These are phyloP conservation scores for Candida verbasci DNA, from an alignment of 805 yeast species.

Conservation along the genomic window DNA sequence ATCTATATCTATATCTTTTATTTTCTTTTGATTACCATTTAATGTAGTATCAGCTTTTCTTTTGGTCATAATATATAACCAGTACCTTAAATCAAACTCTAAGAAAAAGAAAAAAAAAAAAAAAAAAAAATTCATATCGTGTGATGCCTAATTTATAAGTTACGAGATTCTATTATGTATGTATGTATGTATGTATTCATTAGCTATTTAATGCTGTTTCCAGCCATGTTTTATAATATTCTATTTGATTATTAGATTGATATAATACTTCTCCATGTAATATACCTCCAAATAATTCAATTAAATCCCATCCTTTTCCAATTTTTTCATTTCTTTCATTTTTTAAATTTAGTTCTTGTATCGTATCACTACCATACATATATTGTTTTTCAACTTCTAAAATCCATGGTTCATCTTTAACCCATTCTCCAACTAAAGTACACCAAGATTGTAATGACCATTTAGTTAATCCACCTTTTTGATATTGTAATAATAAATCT, in stretches of 20 bases:
- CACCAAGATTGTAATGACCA: constrained; percentile 52
- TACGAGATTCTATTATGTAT: too few species aligned
- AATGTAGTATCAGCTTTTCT: constrained; percentile 5
- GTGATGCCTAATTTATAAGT: too few species aligned
- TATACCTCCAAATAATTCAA: constrained; percentile 32
- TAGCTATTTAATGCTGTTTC: constrained; percentile 9
- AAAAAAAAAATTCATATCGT: too few species aligned
- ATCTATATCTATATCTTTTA: neutral
- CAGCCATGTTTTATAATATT: constrained; percentile 33
- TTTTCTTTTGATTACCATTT: constrained; percentile 7
- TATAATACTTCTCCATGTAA: constrained; percentile 25
- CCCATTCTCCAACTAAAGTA: constrained; percentile 47
- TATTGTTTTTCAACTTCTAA: constrained; percentile 46
- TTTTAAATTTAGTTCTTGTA: constrained; percentile 12
- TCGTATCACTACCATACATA: constrained; percentile 26
- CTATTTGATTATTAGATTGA: constrained; percentile 24
- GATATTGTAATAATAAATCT: constrained; percentile 48
- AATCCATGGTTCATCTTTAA: constrained; percentile 61
- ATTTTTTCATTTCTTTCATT: constrained; percentile 25
- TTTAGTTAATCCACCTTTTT: constrained; percentile 48
- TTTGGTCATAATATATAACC: constrained; percentile 1
- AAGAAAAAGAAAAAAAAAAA: too few species aligned
- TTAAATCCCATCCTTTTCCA: constrained; percentile 29
- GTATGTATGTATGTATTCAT: too few species aligned
- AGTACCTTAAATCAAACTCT: too few species aligned